Conservation (phyloP, 78 protist species). For the Chrysochromulina tobinii region DNA sequence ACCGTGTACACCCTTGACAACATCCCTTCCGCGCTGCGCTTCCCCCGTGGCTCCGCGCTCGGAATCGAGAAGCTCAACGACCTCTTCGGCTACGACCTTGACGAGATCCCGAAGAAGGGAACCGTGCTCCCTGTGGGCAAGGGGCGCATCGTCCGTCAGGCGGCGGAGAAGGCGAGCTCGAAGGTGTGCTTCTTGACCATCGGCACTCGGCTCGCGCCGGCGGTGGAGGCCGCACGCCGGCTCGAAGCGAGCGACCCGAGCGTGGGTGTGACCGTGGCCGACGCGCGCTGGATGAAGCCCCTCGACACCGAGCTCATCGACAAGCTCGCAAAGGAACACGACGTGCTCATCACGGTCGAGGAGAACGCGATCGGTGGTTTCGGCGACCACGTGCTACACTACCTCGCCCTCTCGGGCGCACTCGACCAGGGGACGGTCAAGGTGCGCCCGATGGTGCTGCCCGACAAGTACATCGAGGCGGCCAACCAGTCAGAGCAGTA, state of each 20-base stretch:
- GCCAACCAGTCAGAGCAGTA: constrained; percentile 21
- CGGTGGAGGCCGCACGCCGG: constrained; percentile 20
- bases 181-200: constrained; percentile 11
- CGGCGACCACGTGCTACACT: constrained; percentile 40
- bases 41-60: constrained; percentile 28
- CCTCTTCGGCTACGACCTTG: constrained; percentile 26
- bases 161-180: background rate
- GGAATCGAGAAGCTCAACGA: constrained; percentile 17
- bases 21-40: background rate
- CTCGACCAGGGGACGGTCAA: background rate
- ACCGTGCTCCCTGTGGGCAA: constrained; percentile 19
- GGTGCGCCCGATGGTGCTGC: constrained; percentile 45
- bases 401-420: constrained; percentile 1
- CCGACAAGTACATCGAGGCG: constrained; percentile 39
- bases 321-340: background rate
- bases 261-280: constrained; percentile 42
- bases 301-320: constrained; percentile 26
- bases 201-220: constrained; percentile 31
- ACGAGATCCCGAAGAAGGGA: background rate
- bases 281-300: constrained; percentile 44
- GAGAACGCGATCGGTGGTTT: constrained; percentile 52
- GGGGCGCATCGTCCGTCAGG: constrained; percentile 23
- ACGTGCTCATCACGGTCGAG: constrained; percentile 38
- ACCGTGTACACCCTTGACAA: background rate
- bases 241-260: background rate